Evolutionary conservation across 176 grass and related monocot genomes (phyloP).

Genomic region (Oropetium thomaeum): DNA sequence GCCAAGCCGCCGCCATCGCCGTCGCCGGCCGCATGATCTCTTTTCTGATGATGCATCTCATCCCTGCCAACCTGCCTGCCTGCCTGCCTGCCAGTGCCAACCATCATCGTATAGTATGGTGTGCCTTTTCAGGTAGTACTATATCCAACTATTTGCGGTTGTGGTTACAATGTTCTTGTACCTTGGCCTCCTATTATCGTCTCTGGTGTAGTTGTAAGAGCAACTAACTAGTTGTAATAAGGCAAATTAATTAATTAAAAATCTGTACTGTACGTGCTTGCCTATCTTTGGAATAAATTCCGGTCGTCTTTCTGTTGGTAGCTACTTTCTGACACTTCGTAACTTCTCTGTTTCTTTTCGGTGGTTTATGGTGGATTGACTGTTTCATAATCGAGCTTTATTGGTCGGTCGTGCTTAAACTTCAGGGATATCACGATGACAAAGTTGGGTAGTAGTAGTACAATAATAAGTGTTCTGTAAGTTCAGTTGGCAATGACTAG

Average conservation of each 20-base stretch:
- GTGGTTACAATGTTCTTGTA: background rate
- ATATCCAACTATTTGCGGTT: background rate
- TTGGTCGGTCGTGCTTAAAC: background rate
- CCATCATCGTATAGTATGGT: too few relatives aligned
- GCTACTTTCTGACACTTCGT: background rate
- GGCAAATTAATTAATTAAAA: too few relatives aligned
- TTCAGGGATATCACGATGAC: background rate
- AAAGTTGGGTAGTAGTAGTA: too few relatives aligned
- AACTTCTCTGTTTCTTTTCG: slow-evolving; percentile 8
- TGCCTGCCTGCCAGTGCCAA: too few relatives aligned
- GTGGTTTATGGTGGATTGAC: background rate
- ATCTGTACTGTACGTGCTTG: background rate
- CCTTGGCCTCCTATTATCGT: too few relatives aligned
- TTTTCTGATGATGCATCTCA: background rate
- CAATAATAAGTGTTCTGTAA: too few relatives aligned
- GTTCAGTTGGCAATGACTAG: too few relatives aligned
- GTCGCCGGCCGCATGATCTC: slow-evolving; percentile 21
- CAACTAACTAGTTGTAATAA: too few relatives aligned
- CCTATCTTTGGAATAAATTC: slow-evolving; percentile 38
- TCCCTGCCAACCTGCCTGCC: background rate
- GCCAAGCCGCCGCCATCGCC: slow-evolving; percentile 36
- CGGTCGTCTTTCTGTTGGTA: background rate
- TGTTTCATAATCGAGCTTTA: background rate
- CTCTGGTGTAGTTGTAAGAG: background rate
- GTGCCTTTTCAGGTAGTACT: too few relatives aligned